Evolutionary conservation across 139 green algal genomes (phyloP).

Genomic region (Tetradesmus obliquus): DNA sequence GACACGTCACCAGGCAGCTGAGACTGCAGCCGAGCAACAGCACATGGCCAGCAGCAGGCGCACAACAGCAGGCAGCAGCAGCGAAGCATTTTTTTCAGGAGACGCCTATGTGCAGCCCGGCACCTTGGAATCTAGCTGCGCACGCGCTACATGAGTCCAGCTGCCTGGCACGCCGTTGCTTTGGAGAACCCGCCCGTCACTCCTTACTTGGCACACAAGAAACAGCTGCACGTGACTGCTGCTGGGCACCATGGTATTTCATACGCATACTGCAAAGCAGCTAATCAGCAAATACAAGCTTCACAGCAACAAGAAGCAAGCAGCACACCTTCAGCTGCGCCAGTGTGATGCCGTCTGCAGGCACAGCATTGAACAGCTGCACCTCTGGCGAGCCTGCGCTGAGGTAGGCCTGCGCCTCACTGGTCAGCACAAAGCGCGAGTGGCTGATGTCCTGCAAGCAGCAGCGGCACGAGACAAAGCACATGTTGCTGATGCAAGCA

Average conservation of each 20-base stretch:
- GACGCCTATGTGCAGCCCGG: too few species aligned
- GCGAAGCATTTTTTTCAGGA: too few species aligned
- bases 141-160: too few species aligned
- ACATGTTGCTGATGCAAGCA: neutral
- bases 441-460: conserved; percentile 79
- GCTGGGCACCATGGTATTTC: neutral
- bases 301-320: neutral
- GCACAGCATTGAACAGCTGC: conserved; percentile 85
- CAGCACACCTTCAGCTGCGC: conserved; percentile 77
- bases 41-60: neutral
- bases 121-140: too few species aligned
- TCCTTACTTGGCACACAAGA: neutral
- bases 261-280: too few species aligned
- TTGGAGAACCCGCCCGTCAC: too few species aligned
- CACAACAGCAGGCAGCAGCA: neutral
- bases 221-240: neutral
- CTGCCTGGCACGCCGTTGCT: too few species aligned
- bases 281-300: too few species aligned
- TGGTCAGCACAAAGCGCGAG: conserved; percentile 78
- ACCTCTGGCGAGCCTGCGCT: conserved; percentile 83
- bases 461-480: neutral
- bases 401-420: conserved; percentile 81
- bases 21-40: neutral
- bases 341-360: conserved; percentile 78
- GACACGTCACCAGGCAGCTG: conserved; percentile 71